Conservation (phyloP, 192 early-diverging fungal genomes). For the Mortierella claussenii region DNA sequence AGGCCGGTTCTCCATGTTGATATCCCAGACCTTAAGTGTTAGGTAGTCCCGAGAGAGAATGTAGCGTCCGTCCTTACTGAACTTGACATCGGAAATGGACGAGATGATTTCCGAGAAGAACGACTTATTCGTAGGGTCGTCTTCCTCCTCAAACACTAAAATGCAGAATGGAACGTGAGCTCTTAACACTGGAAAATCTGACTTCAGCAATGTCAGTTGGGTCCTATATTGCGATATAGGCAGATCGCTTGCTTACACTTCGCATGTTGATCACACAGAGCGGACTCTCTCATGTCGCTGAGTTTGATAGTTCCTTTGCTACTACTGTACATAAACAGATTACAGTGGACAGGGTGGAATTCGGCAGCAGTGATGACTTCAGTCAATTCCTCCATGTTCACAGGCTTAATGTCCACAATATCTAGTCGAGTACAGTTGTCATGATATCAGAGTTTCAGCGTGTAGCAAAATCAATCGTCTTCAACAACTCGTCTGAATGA, state of each 20-base stretch:
- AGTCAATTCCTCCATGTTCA: constrained; percentile 99
- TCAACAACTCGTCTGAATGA: neutral
- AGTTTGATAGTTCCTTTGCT: constrained; percentile 98
- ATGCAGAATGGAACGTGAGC: neutral
- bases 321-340: constrained; percentile 98
- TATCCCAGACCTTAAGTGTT: constrained; percentile 98
- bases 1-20: constrained; percentile 96
- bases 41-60: constrained; percentile 98
- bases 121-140: constrained; percentile 95
- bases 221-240: neutral
- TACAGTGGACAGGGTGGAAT: constrained; percentile 96
- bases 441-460: no score
- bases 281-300: constrained; percentile 95
- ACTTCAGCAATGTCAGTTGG: no score
- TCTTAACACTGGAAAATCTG: no score
- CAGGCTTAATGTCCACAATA: constrained; percentile 99
- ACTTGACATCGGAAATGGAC: constrained; percentile 97
- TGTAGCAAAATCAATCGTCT: neutral
- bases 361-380: constrained; percentile 99
- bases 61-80: constrained; percentile 95
- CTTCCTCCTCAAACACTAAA: constrained; percentile 90
- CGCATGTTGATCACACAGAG: constrained; percentile 93
- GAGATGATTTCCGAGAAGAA: constrained; percentile 99
- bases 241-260: constrained; percentile 71
- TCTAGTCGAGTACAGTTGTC: constrained; percentile 66